Evolutionary conservation across 1,139 yeast genomes (phyloP).

Genomic region (Blastobotrys apis): DNA sequence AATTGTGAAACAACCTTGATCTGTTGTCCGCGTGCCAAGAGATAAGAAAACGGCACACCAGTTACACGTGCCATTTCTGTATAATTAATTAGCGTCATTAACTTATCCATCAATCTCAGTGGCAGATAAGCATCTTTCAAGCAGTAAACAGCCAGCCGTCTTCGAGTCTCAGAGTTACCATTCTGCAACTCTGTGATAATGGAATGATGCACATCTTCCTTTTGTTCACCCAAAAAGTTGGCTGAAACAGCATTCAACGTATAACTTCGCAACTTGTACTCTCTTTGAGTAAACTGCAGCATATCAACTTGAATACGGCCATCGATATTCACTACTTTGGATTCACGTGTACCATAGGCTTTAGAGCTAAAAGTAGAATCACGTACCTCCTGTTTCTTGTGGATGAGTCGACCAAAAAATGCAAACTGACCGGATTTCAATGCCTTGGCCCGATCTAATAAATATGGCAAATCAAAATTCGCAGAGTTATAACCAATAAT

Average conservation of each 20-base stretch:
- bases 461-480: slow-evolving; percentile 91
- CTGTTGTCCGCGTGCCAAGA: slow-evolving; percentile 91
- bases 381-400: slow-evolving; percentile 68
- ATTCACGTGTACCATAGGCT: slow-evolving; percentile 95
- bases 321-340: slow-evolving; percentile 85
- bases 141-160: slow-evolving; percentile 95
- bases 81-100: slow-evolving; percentile 94
- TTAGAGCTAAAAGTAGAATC: slow-evolving; percentile 86
- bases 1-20: slow-evolving; percentile 94
- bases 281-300: slow-evolving; percentile 89
- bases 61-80: slow-evolving; percentile 99
- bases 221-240: slow-evolving; percentile 88
- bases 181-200: slow-evolving; percentile 92
- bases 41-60: slow-evolving; percentile 93
- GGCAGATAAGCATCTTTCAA: slow-evolving; percentile 95
- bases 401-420: slow-evolving; percentile 72
- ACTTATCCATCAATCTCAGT: slow-evolving; percentile 75
- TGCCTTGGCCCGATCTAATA: slow-evolving; percentile 80
- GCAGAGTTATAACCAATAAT: slow-evolving; percentile 94
- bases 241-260: slow-evolving; percentile 95
- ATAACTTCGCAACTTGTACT: slow-evolving; percentile 88
- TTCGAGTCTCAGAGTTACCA: slow-evolving; percentile 86
- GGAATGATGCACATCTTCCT: slow-evolving; percentile 97
- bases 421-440: slow-evolving; percentile 68
- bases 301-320: slow-evolving; percentile 95